Conservation (phyloP, 768 basidiomycete genomes). For the Pleurotus pulmonarius region DNA sequence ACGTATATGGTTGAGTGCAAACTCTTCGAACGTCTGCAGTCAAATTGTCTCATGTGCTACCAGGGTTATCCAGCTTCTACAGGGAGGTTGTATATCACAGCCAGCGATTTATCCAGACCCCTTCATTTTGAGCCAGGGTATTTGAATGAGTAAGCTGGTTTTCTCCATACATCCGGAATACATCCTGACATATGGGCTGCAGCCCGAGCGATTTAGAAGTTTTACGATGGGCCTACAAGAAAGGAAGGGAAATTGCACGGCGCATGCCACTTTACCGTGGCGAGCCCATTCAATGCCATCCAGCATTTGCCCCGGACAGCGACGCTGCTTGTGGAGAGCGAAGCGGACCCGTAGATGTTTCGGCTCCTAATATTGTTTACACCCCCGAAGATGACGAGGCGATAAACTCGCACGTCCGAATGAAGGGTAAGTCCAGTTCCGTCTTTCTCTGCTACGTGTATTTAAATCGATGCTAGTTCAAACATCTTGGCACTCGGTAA, state of each 20-base stretch:
- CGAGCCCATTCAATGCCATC: not conserved
- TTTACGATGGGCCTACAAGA: constrained; percentile 53
- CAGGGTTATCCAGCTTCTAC: constrained; percentile 43
- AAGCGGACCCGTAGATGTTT: constrained; percentile 3
- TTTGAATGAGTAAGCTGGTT: constrained; percentile 36
- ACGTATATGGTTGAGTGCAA: no score
- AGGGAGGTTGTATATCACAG: constrained; percentile 48
- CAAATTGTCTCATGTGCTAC: not conserved
- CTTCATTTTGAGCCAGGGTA: constrained; percentile 43
- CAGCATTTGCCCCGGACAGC: not conserved
- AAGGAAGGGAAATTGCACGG: constrained; percentile 47
- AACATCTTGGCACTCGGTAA: constrained; percentile 45
- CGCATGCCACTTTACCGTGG: constrained; percentile 26
- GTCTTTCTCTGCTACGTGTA: not conserved
- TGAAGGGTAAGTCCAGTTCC: not conserved
- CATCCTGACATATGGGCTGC: not conserved
- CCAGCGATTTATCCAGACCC: constrained; percentile 34
- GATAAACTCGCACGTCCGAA: not conserved
- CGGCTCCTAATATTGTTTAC: constrained; percentile 2
- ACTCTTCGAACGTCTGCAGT: no score
- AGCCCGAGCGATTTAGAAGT: constrained; percentile 43
- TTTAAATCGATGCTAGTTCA: constrained; percentile 21
- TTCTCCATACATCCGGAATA: not conserved
- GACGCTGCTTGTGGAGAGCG: not conserved
- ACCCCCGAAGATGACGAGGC: constrained; percentile 1